These are phyloP conservation scores for Lepidium africanum DNA, from an alignment of 345 rosid genomes.

Conservation along the genomic window DNA sequence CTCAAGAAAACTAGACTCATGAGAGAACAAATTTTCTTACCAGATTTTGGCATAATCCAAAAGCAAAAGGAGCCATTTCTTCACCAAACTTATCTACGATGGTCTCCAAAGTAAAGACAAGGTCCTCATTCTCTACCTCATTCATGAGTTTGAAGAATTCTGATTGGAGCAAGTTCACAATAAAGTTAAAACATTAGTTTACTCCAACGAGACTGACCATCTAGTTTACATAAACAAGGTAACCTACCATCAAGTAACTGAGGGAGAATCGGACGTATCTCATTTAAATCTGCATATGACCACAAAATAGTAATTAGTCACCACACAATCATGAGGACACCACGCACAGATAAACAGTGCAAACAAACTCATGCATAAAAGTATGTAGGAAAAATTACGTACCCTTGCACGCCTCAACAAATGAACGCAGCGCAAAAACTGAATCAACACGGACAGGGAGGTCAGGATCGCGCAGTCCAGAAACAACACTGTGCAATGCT, in stretches of 20 bases:
- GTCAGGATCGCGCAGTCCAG: conserved; percentile 83
- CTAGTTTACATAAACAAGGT: conserved; percentile 7
- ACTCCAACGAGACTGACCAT: background rate
- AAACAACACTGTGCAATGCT: conserved; percentile 76
- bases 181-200: background rate
- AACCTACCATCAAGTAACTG: conserved; percentile 81
- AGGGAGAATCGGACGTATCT: conserved; percentile 90
- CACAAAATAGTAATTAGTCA: background rate
- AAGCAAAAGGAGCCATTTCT: conserved; percentile 95
- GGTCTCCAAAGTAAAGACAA: conserved; percentile 86
- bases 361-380: conserved; percentile 4
- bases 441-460: conserved; percentile 97
- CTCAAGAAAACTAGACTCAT: conserved; percentile 3
- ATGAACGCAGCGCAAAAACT: conserved; percentile 85
- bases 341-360: background rate
- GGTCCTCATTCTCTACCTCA: conserved; percentile 96
- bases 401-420: conserved; percentile 93
- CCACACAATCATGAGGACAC: background rate
- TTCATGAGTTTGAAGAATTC: conserved; percentile 94
- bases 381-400: conserved; percentile 3
- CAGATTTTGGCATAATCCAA: conserved; percentile 91
- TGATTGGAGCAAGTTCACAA: conserved; percentile 24
- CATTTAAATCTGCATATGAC: conserved; percentile 63
- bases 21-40: conserved; percentile 34
- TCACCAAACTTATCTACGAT: conserved; percentile 94